phyloP scores from a whole-genome alignment of 352 stramenopile genomes.

The Plasmopara muralis region DNA sequence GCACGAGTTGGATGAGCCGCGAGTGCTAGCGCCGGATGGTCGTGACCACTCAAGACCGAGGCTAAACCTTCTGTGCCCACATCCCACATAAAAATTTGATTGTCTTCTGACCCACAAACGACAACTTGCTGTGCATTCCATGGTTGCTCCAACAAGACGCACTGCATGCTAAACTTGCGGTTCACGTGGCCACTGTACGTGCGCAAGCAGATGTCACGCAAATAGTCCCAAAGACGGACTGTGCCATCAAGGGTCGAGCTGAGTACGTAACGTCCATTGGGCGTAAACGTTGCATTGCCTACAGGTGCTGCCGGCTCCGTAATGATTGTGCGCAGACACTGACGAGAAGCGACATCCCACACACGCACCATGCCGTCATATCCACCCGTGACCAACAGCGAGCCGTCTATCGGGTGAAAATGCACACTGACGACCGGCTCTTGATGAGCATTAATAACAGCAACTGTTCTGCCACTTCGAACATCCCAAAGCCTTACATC shows the following conservation, averaged over 20 bases:
- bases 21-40: constrained; percentile 85
- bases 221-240: constrained; percentile 89
- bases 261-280: constrained; percentile 92
- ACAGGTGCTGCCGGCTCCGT: constrained; percentile 46
- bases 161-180: constrained; percentile 83
- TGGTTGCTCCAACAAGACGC: constrained; percentile 67
- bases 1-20: constrained; percentile 51
- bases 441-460: constrained; percentile 88
- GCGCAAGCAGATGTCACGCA: constrained; percentile 49
- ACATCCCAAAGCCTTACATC: constrained; percentile 96
- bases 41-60: constrained; percentile 54
- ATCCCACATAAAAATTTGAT: constrained; percentile 90
- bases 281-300: constrained; percentile 86
- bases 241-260: constrained; percentile 87
- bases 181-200: constrained; percentile 73
- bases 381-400: constrained; percentile 82
- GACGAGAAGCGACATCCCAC: constrained; percentile 94
- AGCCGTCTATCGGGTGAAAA: constrained; percentile 92
- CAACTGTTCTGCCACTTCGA: constrained; percentile 83
- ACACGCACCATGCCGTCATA: constrained; percentile 86
- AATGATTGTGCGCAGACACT: constrained; percentile 93
- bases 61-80: constrained; percentile 70
- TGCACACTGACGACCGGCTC: constrained; percentile 92
- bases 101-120: constrained; percentile 90
- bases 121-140: constrained; percentile 41